Conservation (phyloP, 176 grass and related monocot genomes). For the Rhynchospora pubera region DNA sequence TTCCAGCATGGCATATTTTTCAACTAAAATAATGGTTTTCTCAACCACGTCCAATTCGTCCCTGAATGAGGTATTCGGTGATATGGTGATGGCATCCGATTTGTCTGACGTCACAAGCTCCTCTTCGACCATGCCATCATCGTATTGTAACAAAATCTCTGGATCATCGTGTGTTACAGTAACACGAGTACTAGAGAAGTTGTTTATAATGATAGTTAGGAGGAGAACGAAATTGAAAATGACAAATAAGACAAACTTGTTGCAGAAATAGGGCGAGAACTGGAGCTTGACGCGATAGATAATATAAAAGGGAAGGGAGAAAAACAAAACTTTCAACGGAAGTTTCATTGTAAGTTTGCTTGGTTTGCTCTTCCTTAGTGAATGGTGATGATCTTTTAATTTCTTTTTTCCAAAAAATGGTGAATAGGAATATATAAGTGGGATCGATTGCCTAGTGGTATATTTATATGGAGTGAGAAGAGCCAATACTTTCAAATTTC, state of each 20-base stretch:
- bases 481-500: too few relatives aligned
- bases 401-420: neutral
- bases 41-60: neutral
- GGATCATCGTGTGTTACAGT: neutral
- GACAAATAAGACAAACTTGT: neutral
- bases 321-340: neutral
- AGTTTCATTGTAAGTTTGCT: neutral
- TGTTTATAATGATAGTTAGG: neutral
- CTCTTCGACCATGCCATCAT: neutral
- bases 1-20: neutral
- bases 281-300: neutral
- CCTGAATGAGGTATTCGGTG: neutral
- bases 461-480: too few relatives aligned
- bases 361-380: neutral
- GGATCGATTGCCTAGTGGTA: too few relatives aligned
- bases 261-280: neutral
- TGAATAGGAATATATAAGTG: neutral
- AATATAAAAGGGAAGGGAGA: neutral
- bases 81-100: neutral
- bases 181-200: neutral
- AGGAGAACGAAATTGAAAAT: neutral
- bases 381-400: too few relatives aligned
- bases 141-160: too few relatives aligned
- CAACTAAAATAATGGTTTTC: constrained; percentile 18
- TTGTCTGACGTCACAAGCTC: neutral